A percentile compares a stretch with the other conserved stretches of the same genome.
phyloP scores from a whole-genome alignment of 2,329 filamentous ascomycete species.

The Ophiostoma sp. region DNA sequence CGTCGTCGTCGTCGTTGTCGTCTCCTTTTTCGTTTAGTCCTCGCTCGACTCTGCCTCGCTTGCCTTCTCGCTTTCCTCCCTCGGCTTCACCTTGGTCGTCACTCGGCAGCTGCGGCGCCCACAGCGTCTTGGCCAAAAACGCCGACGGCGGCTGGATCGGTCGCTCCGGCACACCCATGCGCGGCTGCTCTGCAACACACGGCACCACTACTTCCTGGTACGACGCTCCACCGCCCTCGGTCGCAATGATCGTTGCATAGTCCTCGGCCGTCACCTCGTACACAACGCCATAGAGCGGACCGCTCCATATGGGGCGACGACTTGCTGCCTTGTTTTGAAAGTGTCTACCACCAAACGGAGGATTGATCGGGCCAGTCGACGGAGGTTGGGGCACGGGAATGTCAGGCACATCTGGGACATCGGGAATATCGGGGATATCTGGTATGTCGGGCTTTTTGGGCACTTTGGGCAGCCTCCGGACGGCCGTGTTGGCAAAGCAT shows the following conservation, averaged over 20 bases:
- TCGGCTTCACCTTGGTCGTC: conserved; percentile 27
- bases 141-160: conserved; percentile 57
- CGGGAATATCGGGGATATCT: neutral
- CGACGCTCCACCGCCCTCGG: conserved; percentile 79
- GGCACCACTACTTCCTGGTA: conserved; percentile 79
- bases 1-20: conserved; percentile 20
- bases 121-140: conserved; percentile 82
- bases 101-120: conserved; percentile 53
- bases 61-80: conserved; percentile 25
- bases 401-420: conserved; percentile 13
- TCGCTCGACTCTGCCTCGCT: conserved; percentile 25
- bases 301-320: conserved; percentile 61
- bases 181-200: conserved; percentile 61
- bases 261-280: conserved; percentile 86
- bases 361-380: conserved; percentile 18
- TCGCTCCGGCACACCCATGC: conserved; percentile 55
- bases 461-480: conserved; percentile 42
- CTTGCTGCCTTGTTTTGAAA: conserved; percentile 33
- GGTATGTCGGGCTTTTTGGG: conserved; percentile 21
- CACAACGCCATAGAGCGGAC: conserved; percentile 83
- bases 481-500: conserved; percentile 79
- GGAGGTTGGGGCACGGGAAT: conserved; percentile 16
- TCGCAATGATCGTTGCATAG: conserved; percentile 79
- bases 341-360: neutral
- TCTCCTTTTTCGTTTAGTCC: conserved; percentile 25